These are phyloP conservation scores for Geranium brycei DNA, from an alignment of 345 rosid species.

Conservation along the genomic window DNA sequence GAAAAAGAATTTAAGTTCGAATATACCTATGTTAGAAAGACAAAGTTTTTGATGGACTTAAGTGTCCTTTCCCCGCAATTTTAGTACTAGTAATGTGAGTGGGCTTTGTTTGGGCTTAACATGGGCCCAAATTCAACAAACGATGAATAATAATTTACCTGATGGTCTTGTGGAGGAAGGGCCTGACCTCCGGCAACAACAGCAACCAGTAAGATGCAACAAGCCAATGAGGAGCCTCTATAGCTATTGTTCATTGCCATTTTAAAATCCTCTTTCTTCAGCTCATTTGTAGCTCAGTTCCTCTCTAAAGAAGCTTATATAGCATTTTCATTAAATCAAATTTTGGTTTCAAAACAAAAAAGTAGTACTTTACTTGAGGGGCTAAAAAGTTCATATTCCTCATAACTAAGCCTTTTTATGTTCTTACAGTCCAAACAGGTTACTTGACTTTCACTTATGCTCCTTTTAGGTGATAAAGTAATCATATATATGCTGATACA, in stretches of 20 bases:
- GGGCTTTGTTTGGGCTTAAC: too few relatives aligned
- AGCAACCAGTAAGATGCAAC: conserved; percentile 20
- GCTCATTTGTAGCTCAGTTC: background rate
- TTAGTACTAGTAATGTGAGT: too few relatives aligned
- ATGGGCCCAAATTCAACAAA: too few relatives aligned
- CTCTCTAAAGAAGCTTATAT: background rate
- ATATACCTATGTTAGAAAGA: too few relatives aligned
- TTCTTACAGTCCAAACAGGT: background rate
- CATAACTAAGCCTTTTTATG: background rate
- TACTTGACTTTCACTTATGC: background rate
- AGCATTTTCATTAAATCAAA: too few relatives aligned
- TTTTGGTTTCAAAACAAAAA: too few relatives aligned
- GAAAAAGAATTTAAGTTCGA: too few relatives aligned
- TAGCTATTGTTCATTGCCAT: background rate
- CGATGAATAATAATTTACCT: too few relatives aligned
- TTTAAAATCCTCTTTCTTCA: background rate
- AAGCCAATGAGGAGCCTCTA: conserved; percentile 8
- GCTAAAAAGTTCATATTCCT: background rate
- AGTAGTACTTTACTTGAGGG: background rate
- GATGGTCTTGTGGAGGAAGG: background rate
- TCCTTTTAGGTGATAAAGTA: background rate
- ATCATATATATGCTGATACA: background rate
- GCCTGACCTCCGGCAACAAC: conserved; percentile 13
- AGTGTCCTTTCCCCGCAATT: too few relatives aligned
- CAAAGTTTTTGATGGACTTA: too few relatives aligned